A percentile compares a stretch with the other conserved stretches of the same genome.
These are phyloP conservation scores for Conticribra weissflogii DNA, from an alignment of 108 stramenopile genomes.

Conservation along the genomic window DNA sequence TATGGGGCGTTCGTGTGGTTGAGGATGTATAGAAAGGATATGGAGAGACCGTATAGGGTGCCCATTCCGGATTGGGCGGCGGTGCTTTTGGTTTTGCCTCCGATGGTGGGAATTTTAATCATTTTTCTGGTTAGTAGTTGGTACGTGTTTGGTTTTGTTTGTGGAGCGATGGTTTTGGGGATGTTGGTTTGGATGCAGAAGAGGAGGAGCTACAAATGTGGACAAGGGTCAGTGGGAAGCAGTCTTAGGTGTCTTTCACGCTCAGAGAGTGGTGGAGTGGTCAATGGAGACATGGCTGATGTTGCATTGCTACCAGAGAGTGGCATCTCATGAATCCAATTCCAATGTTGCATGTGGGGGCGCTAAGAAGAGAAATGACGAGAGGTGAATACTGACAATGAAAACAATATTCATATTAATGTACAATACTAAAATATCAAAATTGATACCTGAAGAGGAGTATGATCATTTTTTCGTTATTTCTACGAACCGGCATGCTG, in stretches of 20 bases:
- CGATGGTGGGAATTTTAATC: conserved; percentile 28
- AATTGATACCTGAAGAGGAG: too few species aligned
- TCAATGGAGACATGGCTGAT: too few species aligned
- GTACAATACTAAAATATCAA: not conserved
- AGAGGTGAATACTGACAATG: too few species aligned
- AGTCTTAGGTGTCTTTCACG: too few species aligned
- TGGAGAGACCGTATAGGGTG: conserved; percentile 34
- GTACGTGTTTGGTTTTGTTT: not conserved
- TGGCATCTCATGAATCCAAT: too few species aligned
- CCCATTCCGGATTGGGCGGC: conserved; percentile 55
- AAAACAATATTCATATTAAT: too few species aligned
- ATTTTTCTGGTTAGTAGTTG: conserved; percentile 40
- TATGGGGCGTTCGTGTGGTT: conserved; percentile 95
- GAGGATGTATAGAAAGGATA: conserved; percentile 48
- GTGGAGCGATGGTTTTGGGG: not conserved
- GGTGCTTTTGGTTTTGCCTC: conserved; percentile 38
- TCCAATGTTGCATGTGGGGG: too few species aligned
- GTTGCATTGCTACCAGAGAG: too few species aligned
- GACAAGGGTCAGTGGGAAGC: not conserved
- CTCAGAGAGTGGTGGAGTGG: too few species aligned
- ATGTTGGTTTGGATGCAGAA: not conserved
- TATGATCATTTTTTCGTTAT: too few species aligned
- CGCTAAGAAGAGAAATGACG: too few species aligned
- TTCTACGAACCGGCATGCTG: too few species aligned
- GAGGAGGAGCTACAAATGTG: not conserved